phyloP scores from a whole-genome alignment of 495 filamentous ascomycete genomes.

The Podospora pseudoanserina region DNA sequence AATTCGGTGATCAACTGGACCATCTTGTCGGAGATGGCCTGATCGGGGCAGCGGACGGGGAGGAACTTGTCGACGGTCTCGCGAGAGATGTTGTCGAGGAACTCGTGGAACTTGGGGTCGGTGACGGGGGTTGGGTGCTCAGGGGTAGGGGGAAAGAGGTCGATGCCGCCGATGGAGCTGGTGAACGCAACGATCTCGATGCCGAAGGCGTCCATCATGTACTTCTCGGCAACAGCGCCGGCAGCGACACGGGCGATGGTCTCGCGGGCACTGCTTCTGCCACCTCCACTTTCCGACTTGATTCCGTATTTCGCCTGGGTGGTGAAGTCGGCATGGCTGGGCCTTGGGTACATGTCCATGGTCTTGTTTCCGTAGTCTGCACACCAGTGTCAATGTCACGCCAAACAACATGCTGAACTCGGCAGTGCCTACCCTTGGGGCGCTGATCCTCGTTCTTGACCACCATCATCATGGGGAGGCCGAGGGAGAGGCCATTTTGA shows the following conservation, averaged over 20 bases:
- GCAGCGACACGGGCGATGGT: conserved; percentile 92
- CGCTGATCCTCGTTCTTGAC: conserved; percentile 92
- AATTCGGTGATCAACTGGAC: conserved; percentile 73
- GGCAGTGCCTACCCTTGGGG: conserved; percentile 53
- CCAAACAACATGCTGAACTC: neutral
- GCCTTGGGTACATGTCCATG: conserved; percentile 88
- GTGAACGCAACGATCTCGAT: conserved; percentile 92
- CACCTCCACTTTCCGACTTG: conserved; percentile 88
- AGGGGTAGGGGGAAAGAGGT: conserved; percentile 78
- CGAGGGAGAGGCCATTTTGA: conserved; percentile 87
- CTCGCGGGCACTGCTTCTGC: conserved; percentile 87
- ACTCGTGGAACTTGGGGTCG: conserved; percentile 77
- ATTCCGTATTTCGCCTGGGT: conserved; percentile 97
- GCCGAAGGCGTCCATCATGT: conserved; percentile 72
- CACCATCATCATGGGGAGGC: conserved; percentile 84
- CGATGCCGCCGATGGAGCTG: conserved; percentile 75
- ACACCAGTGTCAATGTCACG: conserved; percentile 1
- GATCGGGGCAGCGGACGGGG: conserved; percentile 82
- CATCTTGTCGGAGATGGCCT: conserved; percentile 64
- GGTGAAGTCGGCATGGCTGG: conserved; percentile 94
- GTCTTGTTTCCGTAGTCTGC: conserved; percentile 82
- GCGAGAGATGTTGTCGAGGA: conserved; percentile 72
- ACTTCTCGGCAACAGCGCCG: conserved; percentile 94
- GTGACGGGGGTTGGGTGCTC: conserved; percentile 68
- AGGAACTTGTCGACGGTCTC: conserved; percentile 75